Evolutionary conservation across 2,329 filamentous ascomycete species (phyloP).

Genomic region (Endoconidiophora polonica): DNA sequence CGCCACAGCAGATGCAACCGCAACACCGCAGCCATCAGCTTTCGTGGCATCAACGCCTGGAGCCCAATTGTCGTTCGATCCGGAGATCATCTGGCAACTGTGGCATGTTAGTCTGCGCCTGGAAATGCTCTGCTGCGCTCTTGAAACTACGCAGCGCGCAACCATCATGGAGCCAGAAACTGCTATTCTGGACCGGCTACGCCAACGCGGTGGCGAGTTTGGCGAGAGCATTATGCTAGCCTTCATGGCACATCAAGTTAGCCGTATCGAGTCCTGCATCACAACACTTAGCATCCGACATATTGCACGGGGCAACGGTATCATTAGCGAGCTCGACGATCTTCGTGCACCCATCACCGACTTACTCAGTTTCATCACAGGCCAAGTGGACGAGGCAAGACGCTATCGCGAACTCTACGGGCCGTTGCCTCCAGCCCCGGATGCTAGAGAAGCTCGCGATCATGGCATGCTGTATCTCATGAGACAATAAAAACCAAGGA

Average conservation of each 20-base stretch:
- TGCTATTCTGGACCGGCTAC: slow-evolving; percentile 56
- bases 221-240: slow-evolving; percentile 77
- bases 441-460: too few relatives aligned
- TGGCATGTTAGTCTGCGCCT: slow-evolving; percentile 80
- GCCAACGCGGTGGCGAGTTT: slow-evolving; percentile 58
- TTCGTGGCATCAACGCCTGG: slow-evolving; percentile 27
- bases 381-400: slow-evolving; percentile 47
- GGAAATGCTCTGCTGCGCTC: slow-evolving; percentile 78
- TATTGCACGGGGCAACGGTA: slow-evolving; percentile 52
- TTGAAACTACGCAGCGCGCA: slow-evolving; percentile 42
- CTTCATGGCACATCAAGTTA: slow-evolving; percentile 89
- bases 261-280: slow-evolving; percentile 68
- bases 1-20: background rate
- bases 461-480: too few relatives aligned
- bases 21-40: slow-evolving; percentile 35
- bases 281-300: slow-evolving; percentile 66
- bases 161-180: slow-evolving; percentile 55
- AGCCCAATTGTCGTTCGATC: slow-evolving; percentile 58
- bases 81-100: slow-evolving; percentile 71
- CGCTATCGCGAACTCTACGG: slow-evolving; percentile 40
- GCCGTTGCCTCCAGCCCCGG: slow-evolving; percentile 18
- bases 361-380: slow-evolving; percentile 41
- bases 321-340: slow-evolving; percentile 46
- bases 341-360: slow-evolving; percentile 63
- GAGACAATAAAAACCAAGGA: too few relatives aligned